Evolutionary conservation across 192 early-diverging fungal species (phyloP).

Genomic region (Backusella tarrabulga): DNA sequence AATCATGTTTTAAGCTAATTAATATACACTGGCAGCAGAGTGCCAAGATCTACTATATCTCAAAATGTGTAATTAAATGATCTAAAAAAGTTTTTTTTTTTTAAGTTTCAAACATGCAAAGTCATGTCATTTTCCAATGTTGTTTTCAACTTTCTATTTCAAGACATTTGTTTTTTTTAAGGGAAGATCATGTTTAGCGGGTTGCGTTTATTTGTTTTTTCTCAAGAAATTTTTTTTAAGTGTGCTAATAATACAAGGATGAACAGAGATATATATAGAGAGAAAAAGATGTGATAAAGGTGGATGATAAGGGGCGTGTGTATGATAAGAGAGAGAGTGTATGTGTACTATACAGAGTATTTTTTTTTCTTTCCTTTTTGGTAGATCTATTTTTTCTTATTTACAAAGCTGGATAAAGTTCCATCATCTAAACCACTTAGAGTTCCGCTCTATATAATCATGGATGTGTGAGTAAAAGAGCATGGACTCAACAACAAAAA

Average conservation of each 20-base stretch:
- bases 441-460: slow-evolving; percentile 1
- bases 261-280: not conserved
- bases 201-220: not conserved
- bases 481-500: not conserved
- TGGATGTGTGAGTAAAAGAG: not conserved
- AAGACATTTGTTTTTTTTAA: not conserved
- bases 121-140: not conserved
- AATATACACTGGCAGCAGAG: not conserved
- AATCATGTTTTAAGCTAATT: not conserved
- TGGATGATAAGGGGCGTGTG: not conserved
- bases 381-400: not conserved
- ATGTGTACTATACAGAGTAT: not conserved
- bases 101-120: not conserved
- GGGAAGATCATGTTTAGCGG: not conserved
- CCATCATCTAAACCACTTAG: not conserved
- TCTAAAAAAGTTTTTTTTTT: not conserved
- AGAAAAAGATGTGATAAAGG: not conserved
- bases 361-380: not conserved
- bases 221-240: not conserved
- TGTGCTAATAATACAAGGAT: not conserved
- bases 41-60: slow-evolving; percentile 1
- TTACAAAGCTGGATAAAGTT: not conserved
- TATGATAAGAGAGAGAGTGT: not conserved
- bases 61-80: not conserved
- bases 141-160: not conserved